Conservation (phyloP, 176 grass and related monocot genomes). For the Thalia dealbata region DNA sequence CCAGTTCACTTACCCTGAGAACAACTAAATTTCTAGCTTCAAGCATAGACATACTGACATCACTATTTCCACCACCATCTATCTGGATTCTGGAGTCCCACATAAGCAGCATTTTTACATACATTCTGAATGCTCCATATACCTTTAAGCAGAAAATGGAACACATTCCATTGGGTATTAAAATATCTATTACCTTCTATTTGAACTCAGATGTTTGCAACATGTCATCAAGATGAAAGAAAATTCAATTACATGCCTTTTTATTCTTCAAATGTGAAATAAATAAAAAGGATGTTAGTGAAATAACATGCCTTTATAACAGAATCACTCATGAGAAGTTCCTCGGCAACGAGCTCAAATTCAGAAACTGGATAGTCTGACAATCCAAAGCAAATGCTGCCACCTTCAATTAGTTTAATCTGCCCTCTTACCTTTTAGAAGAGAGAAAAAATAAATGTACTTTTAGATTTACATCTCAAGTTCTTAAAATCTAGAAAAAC, state of each 20-base stretch:
- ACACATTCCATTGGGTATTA: neutral
- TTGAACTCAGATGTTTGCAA: neutral
- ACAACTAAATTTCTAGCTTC: slow-evolving; percentile 93
- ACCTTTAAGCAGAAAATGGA: slow-evolving; percentile 53
- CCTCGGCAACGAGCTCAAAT: slow-evolving; percentile 97
- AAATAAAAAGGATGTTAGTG: neutral
- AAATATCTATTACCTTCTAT: neutral
- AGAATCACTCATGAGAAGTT: slow-evolving; percentile 97
- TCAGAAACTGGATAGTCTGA: slow-evolving; percentile 95
- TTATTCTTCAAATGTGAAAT: neutral
- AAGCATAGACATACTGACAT: slow-evolving; percentile 79
- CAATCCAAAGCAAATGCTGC: slow-evolving; percentile 94
- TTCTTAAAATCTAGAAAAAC: neutral
- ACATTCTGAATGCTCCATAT: slow-evolving; percentile 97
- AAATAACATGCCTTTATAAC: slow-evolving; percentile 72
- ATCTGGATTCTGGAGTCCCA: slow-evolving; percentile 96
- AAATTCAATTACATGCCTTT: too few relatives aligned
- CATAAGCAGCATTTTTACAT: slow-evolving; percentile 96
- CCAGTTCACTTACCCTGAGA: slow-evolving; percentile 59
- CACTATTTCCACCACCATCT: slow-evolving; percentile 76
- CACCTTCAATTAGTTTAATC: slow-evolving; percentile 75
- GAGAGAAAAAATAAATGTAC: slow-evolving; percentile 21
- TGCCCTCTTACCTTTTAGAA: slow-evolving; percentile 77
- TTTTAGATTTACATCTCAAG: slow-evolving; percentile 12
- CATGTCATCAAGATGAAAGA: neutral